These are phyloP conservation scores for Hyaloperonospora brassicae DNA, from an alignment of 352 stramenopile genomes.

Conservation along the genomic window DNA sequence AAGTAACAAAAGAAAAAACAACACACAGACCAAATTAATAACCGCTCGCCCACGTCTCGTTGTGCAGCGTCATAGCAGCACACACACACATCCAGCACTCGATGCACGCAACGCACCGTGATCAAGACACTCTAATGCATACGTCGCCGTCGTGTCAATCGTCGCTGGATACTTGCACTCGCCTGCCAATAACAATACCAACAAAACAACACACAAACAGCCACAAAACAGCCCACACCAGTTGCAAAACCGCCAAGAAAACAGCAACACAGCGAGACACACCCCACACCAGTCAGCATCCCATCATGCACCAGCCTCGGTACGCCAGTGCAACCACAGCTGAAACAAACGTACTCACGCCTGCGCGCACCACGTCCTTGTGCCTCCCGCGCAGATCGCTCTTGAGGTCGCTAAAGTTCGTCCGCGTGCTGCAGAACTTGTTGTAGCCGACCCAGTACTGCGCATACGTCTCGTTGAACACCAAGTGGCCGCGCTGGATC, in stretches of 20 bases:
- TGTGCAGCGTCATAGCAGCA: neutral
- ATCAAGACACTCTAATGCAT: slow-evolving; percentile 48
- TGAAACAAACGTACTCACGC: slow-evolving; percentile 50
- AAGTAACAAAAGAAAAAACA: slow-evolving; percentile 1
- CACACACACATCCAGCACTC: neutral
- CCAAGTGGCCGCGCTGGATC: slow-evolving; percentile 72
- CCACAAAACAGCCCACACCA: no score
- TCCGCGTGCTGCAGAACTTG: slow-evolving; percentile 75
- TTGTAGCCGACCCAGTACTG: slow-evolving; percentile 88
- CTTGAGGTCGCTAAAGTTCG: slow-evolving; percentile 66
- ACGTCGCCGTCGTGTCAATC: slow-evolving; percentile 53
- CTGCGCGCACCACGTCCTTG: slow-evolving; percentile 65
- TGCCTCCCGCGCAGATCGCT: slow-evolving; percentile 52
- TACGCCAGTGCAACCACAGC: no score
- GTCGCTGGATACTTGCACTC: slow-evolving; percentile 54
- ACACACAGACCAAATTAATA: neutral
- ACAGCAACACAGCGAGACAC: neutral
- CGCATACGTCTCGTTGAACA: slow-evolving; percentile 85
- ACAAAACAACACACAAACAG: no score
- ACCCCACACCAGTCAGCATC: slow-evolving; percentile 5
- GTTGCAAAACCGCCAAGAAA: no score
- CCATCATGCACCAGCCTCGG: neutral
- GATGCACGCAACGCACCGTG: slow-evolving; percentile 33
- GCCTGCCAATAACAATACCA: slow-evolving; percentile 20
- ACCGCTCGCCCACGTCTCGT: neutral